Percentiles rank a stretch among this genome's conserved stretches.
Conservation (phyloP, 2,329 filamentous ascomycete species). For the Cryphonectria nitschkei region DNA sequence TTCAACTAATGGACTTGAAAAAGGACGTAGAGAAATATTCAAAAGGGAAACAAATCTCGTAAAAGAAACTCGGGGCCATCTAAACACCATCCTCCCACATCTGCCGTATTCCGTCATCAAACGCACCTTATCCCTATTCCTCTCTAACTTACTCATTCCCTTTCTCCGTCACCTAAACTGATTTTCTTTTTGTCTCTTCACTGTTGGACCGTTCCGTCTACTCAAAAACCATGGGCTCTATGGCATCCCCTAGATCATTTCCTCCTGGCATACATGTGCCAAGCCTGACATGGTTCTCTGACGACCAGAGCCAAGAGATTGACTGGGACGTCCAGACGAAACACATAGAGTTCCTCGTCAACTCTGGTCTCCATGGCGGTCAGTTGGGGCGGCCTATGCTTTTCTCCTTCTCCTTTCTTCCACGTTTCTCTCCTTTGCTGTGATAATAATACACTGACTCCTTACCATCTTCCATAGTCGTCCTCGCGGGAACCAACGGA, state of each 20-base stretch:
- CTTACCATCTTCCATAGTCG: constrained; percentile 45
- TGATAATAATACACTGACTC: not conserved
- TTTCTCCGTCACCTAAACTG: not conserved
- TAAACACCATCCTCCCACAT: no score
- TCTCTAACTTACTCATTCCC: not conserved
- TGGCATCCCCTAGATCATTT: constrained; percentile 40
- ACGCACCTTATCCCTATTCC: no score
- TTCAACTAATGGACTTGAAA: not conserved
- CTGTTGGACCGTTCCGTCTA: not conserved
- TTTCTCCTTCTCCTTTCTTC: no score
- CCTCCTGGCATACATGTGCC: constrained; percentile 61
- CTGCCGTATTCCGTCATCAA: not conserved
- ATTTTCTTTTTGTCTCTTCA: not conserved
- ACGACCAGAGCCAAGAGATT: constrained; percentile 52
- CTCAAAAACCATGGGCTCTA: constrained; percentile 34
- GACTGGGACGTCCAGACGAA: constrained; percentile 58
- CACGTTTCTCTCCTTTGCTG: not conserved
- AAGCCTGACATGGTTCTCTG: constrained; percentile 57
- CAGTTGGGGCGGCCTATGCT: constrained; percentile 22
- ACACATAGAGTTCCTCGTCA: constrained; percentile 58
- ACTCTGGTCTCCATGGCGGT: constrained; percentile 56
- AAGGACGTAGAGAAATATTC: not conserved
- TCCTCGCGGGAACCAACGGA: constrained; percentile 74
- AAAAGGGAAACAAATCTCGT: not conserved
- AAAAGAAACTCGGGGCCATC: not conserved